A percentile compares a stretch with the other conserved stretches of the same genome.
These are phyloP conservation scores for Exophiala oligosperma DNA, from an alignment of 2,329 filamentous ascomycete genomes.

Conservation along the genomic window DNA sequence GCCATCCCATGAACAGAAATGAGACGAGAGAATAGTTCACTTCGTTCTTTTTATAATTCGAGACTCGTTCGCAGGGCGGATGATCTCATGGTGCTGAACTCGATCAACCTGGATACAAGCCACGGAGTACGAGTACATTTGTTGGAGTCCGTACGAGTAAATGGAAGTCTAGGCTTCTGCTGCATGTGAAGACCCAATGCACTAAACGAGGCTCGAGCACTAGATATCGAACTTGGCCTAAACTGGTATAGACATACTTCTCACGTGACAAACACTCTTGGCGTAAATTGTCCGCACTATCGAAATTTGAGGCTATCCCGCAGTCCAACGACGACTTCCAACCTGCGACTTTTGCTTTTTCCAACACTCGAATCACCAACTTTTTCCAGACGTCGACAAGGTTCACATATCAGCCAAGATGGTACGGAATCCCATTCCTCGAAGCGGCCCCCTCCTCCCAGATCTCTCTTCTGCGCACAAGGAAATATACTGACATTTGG, in stretches of 20 bases:
- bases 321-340: slow-evolving; percentile 1
- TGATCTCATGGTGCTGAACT: not conserved
- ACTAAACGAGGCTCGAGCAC: slow-evolving; percentile 11
- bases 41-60: not conserved
- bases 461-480: not conserved
- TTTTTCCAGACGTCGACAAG: slow-evolving; percentile 19
- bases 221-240: not conserved
- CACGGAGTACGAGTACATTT: not conserved
- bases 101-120: not conserved
- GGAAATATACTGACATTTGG: slow-evolving; percentile 10
- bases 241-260: slow-evolving; percentile 18
- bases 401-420: slow-evolving; percentile 24
- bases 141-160: too few species aligned
- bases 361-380: slow-evolving; percentile 3
- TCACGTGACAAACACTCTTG: slow-evolving; percentile 34
- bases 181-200: not conserved
- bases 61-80: not conserved
- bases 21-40: not conserved
- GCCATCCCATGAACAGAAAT: slow-evolving; percentile 30
- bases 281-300: slow-evolving; percentile 7
- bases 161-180: slow-evolving; percentile 1
- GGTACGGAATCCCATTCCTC: slow-evolving; percentile 14
- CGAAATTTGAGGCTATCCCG: slow-evolving; percentile 9
- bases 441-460: not conserved
- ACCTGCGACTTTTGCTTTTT: slow-evolving; percentile 15